Conservation (phyloP, 208 protist species). For the Wallacemonas sp. region DNA sequence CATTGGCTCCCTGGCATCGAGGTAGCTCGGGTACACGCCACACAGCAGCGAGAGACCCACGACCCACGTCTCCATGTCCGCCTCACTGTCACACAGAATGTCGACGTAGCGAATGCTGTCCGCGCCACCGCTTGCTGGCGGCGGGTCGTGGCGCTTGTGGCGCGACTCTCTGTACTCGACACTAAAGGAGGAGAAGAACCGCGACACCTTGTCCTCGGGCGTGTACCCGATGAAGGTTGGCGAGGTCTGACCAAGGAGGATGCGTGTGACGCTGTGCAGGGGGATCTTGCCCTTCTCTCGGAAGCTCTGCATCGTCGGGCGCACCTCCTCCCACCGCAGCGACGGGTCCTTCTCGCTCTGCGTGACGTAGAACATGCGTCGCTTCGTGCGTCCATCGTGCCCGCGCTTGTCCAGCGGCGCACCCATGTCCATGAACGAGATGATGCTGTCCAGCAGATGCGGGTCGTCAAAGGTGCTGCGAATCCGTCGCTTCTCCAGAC, state of each 20-base stretch:
- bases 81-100: slow-evolving; percentile 42
- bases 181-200: slow-evolving; percentile 43
- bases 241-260: slow-evolving; percentile 58
- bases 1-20: slow-evolving; percentile 29
- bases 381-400: slow-evolving; percentile 35
- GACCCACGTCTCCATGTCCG: slow-evolving; percentile 80
- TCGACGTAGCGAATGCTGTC: slow-evolving; percentile 37
- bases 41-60: slow-evolving; percentile 54
- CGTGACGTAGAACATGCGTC: slow-evolving; percentile 60
- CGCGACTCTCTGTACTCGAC: slow-evolving; percentile 22
- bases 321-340: slow-evolving; percentile 53
- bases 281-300: slow-evolving; percentile 35
- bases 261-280: slow-evolving; percentile 39
- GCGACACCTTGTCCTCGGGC: slow-evolving; percentile 5
- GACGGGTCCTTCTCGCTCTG: slow-evolving; percentile 23
- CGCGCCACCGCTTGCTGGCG: not conserved
- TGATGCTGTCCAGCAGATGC: slow-evolving; percentile 44
- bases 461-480: slow-evolving; percentile 54
- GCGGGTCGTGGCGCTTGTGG: not conserved
- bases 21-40: slow-evolving; percentile 39
- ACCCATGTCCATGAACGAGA: slow-evolving; percentile 72
- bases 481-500: slow-evolving; percentile 7
- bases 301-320: slow-evolving; percentile 11
- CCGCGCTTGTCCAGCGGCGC: slow-evolving; percentile 44
- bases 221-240: slow-evolving; percentile 28